A percentile compares a stretch with the other conserved stretches of the same genome.
Evolutionary conservation across 169 alveolate species (phyloP).

Genomic region (Miamiensis avidus): DNA sequence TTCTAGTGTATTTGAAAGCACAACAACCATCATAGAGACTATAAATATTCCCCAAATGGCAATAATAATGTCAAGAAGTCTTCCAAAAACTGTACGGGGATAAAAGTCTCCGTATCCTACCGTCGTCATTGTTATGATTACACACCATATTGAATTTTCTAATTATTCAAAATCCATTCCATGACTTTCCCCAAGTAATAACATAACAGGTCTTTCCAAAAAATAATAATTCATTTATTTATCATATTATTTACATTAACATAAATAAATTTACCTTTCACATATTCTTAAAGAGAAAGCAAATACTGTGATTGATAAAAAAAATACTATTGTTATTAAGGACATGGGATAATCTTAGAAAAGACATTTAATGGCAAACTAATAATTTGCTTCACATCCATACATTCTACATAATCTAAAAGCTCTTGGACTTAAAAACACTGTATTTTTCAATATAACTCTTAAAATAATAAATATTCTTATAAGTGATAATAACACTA

Average conservation of each 20-base stretch:
- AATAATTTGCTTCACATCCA: background rate
- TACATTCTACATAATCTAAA: background rate
- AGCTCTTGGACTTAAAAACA: background rate
- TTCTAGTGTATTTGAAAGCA: conserved; percentile 23
- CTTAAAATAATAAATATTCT: background rate
- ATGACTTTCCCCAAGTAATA: background rate
- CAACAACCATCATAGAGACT: conserved; percentile 50
- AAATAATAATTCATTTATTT: too few relatives aligned
- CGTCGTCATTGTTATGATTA: conserved; percentile 39
- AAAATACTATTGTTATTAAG: background rate
- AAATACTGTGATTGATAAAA: background rate
- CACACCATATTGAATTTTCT: conserved; percentile 21
- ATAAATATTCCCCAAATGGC: conserved; percentile 57
- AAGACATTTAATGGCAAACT: background rate
- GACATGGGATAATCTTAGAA: background rate
- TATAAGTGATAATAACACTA: background rate
- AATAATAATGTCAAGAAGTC: conserved; percentile 47
- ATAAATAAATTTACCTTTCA: background rate
- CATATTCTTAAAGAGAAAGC: background rate
- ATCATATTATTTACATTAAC: background rate
- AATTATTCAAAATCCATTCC: background rate
- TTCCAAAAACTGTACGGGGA: conserved; percentile 48
- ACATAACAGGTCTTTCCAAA: background rate
- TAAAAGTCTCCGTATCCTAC: conserved; percentile 48
- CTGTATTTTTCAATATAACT: background rate